phyloP scores from a whole-genome alignment of 805 yeast species.

The Candida jianshihensis region DNA sequence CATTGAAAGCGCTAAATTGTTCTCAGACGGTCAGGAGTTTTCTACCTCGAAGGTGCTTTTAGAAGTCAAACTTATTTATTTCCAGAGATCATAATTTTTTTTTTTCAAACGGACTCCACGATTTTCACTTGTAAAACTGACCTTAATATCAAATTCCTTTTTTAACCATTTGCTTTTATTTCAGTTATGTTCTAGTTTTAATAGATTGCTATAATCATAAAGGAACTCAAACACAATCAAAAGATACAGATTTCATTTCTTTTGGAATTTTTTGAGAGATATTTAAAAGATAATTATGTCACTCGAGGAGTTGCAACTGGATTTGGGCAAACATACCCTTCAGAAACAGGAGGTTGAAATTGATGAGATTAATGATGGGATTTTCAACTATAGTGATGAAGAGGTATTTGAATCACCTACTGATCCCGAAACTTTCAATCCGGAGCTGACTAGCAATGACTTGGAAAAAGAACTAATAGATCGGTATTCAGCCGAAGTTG shows the following conservation, averaged over 20 bases:
- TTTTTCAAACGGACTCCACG: too few species aligned
- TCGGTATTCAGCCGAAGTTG: background rate
- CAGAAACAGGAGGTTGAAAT: background rate
- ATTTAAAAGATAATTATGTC: background rate
- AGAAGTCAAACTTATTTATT: background rate
- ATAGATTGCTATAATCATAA: background rate
- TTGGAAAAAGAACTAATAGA: background rate
- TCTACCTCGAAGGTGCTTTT: too few species aligned
- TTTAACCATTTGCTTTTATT: background rate
- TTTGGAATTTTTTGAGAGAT: too few species aligned
- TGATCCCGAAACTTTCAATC: conserved; percentile 4
- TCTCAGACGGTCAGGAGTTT: too few species aligned
- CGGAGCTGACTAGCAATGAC: too few species aligned
- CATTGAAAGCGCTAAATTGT: too few species aligned
- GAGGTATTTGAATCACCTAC: conserved; percentile 8
- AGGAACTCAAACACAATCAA: background rate
- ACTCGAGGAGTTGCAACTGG: conserved; percentile 12
- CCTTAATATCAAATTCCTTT: too few species aligned
- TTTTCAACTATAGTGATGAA: conserved; percentile 12
- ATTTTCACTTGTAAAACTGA: too few species aligned
- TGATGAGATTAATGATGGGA: background rate
- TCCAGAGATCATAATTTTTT: background rate
- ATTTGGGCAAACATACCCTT: conserved; percentile 4
- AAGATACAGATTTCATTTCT: background rate
- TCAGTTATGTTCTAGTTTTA: background rate